Conservation (phyloP, 257 asterid species). For the Solanum chiquidenum region DNA sequence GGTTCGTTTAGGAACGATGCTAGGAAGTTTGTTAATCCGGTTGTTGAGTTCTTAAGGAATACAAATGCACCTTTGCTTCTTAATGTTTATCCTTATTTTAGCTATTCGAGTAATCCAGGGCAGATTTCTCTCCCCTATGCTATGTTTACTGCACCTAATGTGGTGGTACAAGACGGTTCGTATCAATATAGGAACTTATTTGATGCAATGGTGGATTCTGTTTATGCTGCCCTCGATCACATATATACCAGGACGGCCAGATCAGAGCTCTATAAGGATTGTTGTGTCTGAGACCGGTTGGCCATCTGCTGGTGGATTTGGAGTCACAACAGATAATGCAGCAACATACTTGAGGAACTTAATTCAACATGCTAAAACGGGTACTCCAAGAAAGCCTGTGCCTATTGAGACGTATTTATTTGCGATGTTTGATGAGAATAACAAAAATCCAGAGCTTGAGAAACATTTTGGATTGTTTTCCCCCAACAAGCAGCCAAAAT, state of each 20-base stretch:
- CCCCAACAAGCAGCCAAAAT: conserved; percentile 2
- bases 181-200: neutral
- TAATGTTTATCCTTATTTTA: conserved; percentile 6
- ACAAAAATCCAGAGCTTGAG: neutral
- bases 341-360: conserved; percentile 17
- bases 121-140: neutral
- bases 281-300: conserved; percentile 40
- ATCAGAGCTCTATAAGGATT: conserved; percentile 5
- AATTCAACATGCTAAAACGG: conserved; percentile 8
- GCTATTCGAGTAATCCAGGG: neutral
- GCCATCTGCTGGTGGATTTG: conserved; percentile 41
- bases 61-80: conserved; percentile 11
- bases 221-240: neutral
- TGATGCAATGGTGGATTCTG: neutral
- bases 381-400: conserved; percentile 2
- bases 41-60: neutral
- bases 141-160: neutral
- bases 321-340: conserved; percentile 18
- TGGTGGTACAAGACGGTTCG: neutral
- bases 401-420: conserved; percentile 10
- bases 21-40: neutral
- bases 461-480: neutral
- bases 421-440: neutral
- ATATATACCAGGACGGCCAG: neutral
- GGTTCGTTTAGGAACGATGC: conserved; percentile 2